phyloP scores from a whole-genome alignment of 192 early-diverging fungal genomes.

The Coemansia sp. region DNA sequence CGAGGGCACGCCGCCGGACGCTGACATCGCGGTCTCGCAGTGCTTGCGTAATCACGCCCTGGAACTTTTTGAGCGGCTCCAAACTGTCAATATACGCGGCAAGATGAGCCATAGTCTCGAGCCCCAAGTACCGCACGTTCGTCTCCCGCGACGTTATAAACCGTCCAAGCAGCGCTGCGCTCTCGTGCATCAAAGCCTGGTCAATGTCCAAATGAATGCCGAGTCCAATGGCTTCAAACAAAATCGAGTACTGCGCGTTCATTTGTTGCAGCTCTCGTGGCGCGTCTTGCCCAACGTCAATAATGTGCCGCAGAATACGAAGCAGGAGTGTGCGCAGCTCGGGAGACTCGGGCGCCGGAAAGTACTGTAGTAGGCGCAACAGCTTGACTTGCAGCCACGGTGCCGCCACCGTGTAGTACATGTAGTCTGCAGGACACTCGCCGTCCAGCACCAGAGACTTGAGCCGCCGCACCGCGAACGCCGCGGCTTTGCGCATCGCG shows the following conservation, averaged over 20 bases:
- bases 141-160: conserved; percentile 96
- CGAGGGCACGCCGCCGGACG: conserved; percentile 90
- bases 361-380: conserved; percentile 92
- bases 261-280: conserved; percentile 96
- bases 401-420: conserved; percentile 97
- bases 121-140: conserved; percentile 93
- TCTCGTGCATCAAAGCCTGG: conserved; percentile 82
- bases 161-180: conserved; percentile 75
- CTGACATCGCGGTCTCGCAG: conserved; percentile 97
- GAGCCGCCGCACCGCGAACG: conserved; percentile 77
- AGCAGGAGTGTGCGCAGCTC: conserved; percentile 65
- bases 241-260: conserved; percentile 95
- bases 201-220: conserved; percentile 90
- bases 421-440: conserved; percentile 80
- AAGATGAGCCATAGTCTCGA: conserved; percentile 97
- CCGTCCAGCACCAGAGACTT: conserved; percentile 84
- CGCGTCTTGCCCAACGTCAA: conserved; percentile 81
- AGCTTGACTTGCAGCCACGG: conserved; percentile 99
- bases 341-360: conserved; percentile 74
- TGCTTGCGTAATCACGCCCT: conserved; percentile 86
- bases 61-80: conserved; percentile 77
- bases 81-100: conserved; percentile 80
- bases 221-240: conserved; percentile 97
- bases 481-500: conserved; percentile 66
- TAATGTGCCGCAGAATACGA: conserved; percentile 75